phyloP scores from a whole-genome alignment of 768 basidiomycete genomes.

The Auriscalpium orientale region DNA sequence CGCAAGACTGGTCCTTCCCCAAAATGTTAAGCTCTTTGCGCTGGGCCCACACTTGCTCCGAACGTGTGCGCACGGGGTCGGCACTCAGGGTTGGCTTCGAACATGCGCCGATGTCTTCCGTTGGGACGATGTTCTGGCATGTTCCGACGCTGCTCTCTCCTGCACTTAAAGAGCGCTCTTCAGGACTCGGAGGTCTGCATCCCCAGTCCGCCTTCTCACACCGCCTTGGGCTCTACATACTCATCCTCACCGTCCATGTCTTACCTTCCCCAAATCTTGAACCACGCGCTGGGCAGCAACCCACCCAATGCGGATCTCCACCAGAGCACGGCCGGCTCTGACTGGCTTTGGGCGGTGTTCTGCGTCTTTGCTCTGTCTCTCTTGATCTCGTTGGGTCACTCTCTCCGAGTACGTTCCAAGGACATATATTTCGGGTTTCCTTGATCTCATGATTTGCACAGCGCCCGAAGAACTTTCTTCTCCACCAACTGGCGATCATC shows the following conservation, averaged over 20 bases:
- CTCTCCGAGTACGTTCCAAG: slow-evolving; percentile 23
- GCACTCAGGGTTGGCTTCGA: no score
- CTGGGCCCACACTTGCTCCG: no score
- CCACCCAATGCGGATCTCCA: slow-evolving; percentile 29
- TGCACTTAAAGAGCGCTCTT: no score
- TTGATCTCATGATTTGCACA: slow-evolving; percentile 15
- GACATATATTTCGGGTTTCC: background rate
- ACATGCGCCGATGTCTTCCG: no score
- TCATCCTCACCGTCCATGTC: background rate
- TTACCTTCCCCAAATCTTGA: background rate
- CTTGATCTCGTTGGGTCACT: slow-evolving; percentile 30
- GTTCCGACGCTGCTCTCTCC: no score
- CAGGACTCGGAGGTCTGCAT: no score
- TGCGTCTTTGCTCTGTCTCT: slow-evolving; percentile 39
- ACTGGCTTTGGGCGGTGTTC: slow-evolving; percentile 52
- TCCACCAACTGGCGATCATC: slow-evolving; percentile 43
- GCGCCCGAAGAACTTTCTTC: slow-evolving; percentile 35
- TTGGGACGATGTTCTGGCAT: no score
- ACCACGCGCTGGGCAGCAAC: background rate
- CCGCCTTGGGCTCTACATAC: no score
- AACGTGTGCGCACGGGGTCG: no score
- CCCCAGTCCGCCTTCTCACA: no score
- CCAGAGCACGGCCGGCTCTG: slow-evolving; percentile 38
- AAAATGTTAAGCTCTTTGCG: no score
- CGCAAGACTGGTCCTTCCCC: no score